Conservation (phyloP, 2,329 filamentous ascomycete genomes). For the Gnomoniopsis smithogilvyi region DNA sequence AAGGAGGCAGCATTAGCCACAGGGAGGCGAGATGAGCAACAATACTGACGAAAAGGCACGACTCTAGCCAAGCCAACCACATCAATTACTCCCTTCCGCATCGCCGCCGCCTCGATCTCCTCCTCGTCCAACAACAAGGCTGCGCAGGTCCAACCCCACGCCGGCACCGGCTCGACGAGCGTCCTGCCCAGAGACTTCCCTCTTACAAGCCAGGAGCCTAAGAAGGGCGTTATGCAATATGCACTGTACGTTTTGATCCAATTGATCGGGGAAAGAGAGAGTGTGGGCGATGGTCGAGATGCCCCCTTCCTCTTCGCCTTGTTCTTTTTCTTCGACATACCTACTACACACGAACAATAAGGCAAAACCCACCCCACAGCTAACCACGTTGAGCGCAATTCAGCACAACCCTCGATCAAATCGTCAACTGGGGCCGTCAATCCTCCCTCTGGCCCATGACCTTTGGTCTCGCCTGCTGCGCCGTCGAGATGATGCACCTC, state of each 20-base stretch:
- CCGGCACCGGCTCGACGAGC: conserved; percentile 47
- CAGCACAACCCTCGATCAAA: conserved; percentile 74
- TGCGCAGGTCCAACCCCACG: conserved; percentile 42
- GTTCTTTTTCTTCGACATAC: no score
- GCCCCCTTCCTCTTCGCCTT: background rate
- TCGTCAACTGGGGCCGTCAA: conserved; percentile 82
- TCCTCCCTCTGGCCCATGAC: conserved; percentile 86
- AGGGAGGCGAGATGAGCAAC: background rate
- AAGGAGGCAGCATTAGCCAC: background rate
- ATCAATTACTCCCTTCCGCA: conserved; percentile 61
- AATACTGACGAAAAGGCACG: background rate
- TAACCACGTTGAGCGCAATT: background rate
- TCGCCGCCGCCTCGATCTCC: conserved; percentile 62
- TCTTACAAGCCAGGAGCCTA: conserved; percentile 73
- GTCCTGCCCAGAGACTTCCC: conserved; percentile 66
- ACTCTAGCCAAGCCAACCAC: conserved; percentile 61
- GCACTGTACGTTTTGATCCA: conserved; percentile 63
- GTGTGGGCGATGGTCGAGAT: no score
- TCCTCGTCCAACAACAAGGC: conserved; percentile 64
- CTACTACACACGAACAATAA: no score
- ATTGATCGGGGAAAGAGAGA: no score
- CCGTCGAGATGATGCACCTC: conserved; percentile 89
- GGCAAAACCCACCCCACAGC: background rate
- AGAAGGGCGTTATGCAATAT: conserved; percentile 80
- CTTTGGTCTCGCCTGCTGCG: conserved; percentile 85